Conservation (phyloP, 192 early-diverging fungal species). For the Podila epicladia region DNA sequence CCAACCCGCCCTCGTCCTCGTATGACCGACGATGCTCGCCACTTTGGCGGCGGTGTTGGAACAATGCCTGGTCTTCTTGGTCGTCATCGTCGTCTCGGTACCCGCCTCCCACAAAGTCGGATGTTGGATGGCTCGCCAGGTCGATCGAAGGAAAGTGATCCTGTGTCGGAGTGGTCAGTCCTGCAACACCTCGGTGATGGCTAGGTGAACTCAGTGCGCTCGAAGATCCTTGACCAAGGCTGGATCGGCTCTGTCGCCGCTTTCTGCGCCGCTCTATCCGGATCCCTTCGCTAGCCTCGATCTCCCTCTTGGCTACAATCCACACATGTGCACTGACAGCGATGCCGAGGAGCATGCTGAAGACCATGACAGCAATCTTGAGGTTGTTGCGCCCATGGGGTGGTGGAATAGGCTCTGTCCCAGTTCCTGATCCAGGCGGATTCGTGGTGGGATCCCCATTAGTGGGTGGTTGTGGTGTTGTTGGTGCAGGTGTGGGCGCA, state of each 20-base stretch:
- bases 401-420: neutral
- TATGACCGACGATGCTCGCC: neutral
- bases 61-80: neutral
- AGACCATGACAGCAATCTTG: constrained; percentile 32
- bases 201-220: neutral
- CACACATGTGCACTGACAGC: constrained; percentile 63
- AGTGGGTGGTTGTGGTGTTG: neutral
- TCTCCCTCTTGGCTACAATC: constrained; percentile 52
- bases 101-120: neutral
- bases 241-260: constrained; percentile 19
- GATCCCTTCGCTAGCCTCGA: constrained; percentile 53
- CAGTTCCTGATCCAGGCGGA: neutral
- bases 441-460: neutral
- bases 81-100: constrained; percentile 15
- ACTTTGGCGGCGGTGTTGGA: neutral
- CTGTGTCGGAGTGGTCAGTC: neutral
- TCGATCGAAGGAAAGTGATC: neutral
- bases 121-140: neutral
- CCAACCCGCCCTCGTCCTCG: constrained; percentile 3
- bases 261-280: constrained; percentile 37
- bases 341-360: constrained; percentile 52
- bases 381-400: constrained; percentile 16
- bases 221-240: neutral
- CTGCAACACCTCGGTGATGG: constrained; percentile 11
- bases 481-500: constrained; percentile 19